These are phyloP conservation scores for Talaromyces atroroseus DNA, from an alignment of 2,329 filamentous ascomycete genomes.

Conservation along the genomic window DNA sequence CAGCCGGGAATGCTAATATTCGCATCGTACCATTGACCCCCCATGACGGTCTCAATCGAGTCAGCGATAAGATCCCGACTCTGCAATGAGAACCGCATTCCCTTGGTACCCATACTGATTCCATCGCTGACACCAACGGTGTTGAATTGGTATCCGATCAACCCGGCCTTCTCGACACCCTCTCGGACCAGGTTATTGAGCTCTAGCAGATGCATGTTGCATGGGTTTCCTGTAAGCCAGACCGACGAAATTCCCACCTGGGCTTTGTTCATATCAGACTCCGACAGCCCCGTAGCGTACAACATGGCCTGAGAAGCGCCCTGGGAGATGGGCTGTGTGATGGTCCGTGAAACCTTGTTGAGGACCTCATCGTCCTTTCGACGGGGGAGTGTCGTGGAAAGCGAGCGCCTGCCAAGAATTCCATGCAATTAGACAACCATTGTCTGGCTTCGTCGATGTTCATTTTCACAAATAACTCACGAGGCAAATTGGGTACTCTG, in stretches of 20 bases:
- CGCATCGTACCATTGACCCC: slow-evolving; percentile 96
- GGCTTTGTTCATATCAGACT: slow-evolving; percentile 88
- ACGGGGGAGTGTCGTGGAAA: slow-evolving; percentile 44
- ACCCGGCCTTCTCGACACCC: slow-evolving; percentile 66
- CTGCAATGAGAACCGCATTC: slow-evolving; percentile 94
- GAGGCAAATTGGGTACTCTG: slow-evolving; percentile 16
- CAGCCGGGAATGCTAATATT: slow-evolving; percentile 96
- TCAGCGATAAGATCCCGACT: slow-evolving; percentile 96
- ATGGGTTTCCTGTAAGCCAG: slow-evolving; percentile 97
- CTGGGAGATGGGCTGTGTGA: slow-evolving; percentile 97
- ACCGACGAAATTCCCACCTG: slow-evolving; percentile 97
- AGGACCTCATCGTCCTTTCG: slow-evolving; percentile 50
- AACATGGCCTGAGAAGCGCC: slow-evolving; percentile 98
- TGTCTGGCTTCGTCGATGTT: not conserved
- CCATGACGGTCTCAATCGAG: slow-evolving; percentile 98
- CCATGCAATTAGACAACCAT: slow-evolving; percentile 12
- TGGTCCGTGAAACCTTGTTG: slow-evolving; percentile 76
- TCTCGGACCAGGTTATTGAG: slow-evolving; percentile 73
- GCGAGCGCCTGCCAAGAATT: slow-evolving; percentile 24
- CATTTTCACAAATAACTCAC: slow-evolving; percentile 14
- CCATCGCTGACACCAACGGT: slow-evolving; percentile 96
- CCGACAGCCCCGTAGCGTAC: slow-evolving; percentile 84
- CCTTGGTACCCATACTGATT: slow-evolving; percentile 96
- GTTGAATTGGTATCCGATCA: slow-evolving; percentile 97
- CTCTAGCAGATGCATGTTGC: slow-evolving; percentile 97